These are phyloP conservation scores for Peronospora destructor DNA, from an alignment of 352 stramenopile species.

Conservation along the genomic window DNA sequence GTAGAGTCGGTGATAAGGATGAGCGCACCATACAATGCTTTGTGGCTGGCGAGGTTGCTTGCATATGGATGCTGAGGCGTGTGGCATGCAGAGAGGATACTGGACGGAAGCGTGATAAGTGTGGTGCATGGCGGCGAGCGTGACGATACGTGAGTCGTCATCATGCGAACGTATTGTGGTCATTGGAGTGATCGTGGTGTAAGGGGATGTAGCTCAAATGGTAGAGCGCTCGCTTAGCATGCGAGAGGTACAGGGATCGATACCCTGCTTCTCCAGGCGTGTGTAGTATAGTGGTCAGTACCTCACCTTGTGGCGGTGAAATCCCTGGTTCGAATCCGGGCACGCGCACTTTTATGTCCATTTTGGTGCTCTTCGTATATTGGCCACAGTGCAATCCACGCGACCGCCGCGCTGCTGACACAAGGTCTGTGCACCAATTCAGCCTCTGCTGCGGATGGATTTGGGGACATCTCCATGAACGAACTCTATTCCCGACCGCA, in stretches of 20 bases:
- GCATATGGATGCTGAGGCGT: too few species aligned
- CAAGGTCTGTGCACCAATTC: too few species aligned
- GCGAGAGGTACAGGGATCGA: constrained; percentile 15
- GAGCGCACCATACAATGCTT: too few species aligned
- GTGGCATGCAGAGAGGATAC: too few species aligned
- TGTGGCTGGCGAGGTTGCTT: too few species aligned
- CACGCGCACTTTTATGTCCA: constrained; percentile 5
- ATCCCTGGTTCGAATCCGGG: constrained; percentile 16
- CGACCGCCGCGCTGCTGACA: not conserved
- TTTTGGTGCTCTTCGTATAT: not conserved
- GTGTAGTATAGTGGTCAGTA: constrained; percentile 19
- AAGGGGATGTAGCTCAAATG: constrained; percentile 12
- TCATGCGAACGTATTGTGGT: not conserved
- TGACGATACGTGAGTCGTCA: not conserved
- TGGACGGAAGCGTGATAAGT: not conserved
- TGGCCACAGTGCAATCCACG: not conserved
- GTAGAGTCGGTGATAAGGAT: too few species aligned
- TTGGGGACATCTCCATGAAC: not conserved
- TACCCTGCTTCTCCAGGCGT: constrained; percentile 19
- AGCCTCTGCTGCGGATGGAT: too few species aligned
- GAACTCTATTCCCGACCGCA: not conserved
- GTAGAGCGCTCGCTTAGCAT: constrained; percentile 6
- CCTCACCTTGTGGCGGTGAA: constrained; percentile 18
- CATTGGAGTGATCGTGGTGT: not conserved
- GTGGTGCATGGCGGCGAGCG: not conserved